These are phyloP conservation scores for Pistacia vera DNA, from an alignment of 345 rosid genomes.

Conservation along the genomic window DNA sequence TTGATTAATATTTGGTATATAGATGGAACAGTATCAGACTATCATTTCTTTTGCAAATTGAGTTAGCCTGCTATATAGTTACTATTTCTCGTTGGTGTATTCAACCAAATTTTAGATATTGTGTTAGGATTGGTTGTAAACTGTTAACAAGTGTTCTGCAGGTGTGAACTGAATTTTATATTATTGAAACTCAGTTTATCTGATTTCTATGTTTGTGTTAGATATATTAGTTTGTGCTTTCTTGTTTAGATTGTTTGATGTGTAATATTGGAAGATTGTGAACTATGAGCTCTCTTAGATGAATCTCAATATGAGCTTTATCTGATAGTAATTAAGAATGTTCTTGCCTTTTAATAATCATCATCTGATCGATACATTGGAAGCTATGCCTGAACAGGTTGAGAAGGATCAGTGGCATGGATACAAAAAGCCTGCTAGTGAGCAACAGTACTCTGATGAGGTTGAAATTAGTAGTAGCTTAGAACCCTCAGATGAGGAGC, in stretches of 20 bases:
- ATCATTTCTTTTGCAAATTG: not conserved
- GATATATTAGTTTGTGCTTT: not conserved
- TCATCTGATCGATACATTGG: constrained; percentile 3
- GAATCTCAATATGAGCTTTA: not conserved
- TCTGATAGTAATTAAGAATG: not conserved
- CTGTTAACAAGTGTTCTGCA: not conserved
- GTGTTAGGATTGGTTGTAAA: not conserved
- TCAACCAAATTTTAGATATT: not conserved
- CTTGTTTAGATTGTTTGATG: not conserved
- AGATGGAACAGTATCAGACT: not conserved
- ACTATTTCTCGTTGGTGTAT: not conserved
- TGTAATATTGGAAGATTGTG: not conserved
- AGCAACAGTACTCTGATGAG: constrained; percentile 75
- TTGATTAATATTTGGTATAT: not conserved
- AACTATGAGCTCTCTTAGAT: not conserved
- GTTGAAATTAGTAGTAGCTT: constrained; percentile 39
- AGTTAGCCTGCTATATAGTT: not conserved
- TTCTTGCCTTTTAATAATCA: not conserved
- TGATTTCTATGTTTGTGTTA: not conserved
- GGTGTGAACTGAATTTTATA: not conserved
- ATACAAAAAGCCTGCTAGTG: constrained; percentile 64
- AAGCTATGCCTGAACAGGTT: constrained; percentile 43
- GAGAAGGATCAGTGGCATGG: constrained; percentile 75
- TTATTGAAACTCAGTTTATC: not conserved
- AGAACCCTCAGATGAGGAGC: constrained; percentile 72